These are phyloP conservation scores for Parachaetomium inaequale DNA, from an alignment of 495 filamentous ascomycete species.

Conservation along the genomic window DNA sequence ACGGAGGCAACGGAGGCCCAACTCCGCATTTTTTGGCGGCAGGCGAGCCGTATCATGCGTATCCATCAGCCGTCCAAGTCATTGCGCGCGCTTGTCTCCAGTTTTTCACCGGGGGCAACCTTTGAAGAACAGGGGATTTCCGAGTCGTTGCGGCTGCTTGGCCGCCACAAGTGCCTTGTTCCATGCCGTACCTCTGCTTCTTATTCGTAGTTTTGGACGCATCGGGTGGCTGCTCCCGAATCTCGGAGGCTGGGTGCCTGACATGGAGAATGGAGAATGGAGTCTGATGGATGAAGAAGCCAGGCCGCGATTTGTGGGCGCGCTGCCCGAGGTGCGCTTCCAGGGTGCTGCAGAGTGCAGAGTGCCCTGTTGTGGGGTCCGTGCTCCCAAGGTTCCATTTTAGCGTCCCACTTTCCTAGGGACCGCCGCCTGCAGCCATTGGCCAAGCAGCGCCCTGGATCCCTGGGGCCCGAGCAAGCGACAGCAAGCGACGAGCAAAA, in stretches of 20 bases:
- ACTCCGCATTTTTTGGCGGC: not conserved
- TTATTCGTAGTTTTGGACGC: not conserved
- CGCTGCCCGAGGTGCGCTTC: not conserved
- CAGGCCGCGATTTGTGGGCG: not conserved
- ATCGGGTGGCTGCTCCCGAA: not conserved
- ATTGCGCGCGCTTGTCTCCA: not conserved
- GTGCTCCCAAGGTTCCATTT: too few relatives aligned
- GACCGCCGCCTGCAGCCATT: not conserved
- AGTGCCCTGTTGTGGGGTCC: not conserved
- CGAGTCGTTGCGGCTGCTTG: not conserved
- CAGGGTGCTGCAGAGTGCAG: not conserved
- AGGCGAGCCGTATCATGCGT: not conserved
- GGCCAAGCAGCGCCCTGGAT: not conserved
- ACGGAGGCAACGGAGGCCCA: not conserved
- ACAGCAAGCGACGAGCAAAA: constrained; percentile 12
- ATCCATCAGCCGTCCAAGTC: not conserved
- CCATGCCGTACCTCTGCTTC: not conserved
- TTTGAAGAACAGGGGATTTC: not conserved
- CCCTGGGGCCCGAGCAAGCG: constrained; percentile 11
- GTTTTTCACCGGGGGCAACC: not conserved
- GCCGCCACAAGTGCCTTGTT: not conserved
- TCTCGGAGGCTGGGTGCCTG: not conserved
- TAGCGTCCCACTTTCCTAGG: constrained; percentile 1
- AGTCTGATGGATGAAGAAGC: not conserved
- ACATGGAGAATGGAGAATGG: not conserved